Evolutionary conservation across 139 green algal genomes (phyloP).

Genomic region (Micractinium conductrix): DNA sequence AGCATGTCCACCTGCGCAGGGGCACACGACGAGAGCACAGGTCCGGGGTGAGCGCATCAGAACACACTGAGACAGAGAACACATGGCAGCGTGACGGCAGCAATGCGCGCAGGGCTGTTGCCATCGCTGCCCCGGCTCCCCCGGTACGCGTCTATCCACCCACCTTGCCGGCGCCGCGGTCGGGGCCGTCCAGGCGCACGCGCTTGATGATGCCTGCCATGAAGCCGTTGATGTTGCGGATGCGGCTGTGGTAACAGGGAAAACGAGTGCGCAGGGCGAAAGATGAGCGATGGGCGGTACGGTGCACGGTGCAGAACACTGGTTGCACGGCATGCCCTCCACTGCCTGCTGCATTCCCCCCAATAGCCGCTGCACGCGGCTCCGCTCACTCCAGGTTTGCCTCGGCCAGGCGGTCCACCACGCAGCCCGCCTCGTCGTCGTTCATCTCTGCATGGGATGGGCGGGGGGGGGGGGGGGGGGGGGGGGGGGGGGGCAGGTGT

Average conservation of each 20-base stretch:
- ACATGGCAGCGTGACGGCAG: too few species aligned
- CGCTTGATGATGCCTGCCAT: constrained; percentile 62
- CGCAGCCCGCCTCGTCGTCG: constrained; percentile 47
- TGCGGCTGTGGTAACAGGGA: constrained; percentile 16
- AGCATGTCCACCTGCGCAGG: constrained; percentile 62
- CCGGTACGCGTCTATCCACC: too few species aligned
- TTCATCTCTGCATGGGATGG: constrained; percentile 51
- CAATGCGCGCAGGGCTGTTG: too few species aligned
- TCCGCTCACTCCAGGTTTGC: constrained; percentile 48
- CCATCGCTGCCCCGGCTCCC: too few species aligned
- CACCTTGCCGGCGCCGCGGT: constrained; percentile 45
- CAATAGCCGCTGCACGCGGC: background rate
- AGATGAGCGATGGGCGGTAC: too few species aligned
- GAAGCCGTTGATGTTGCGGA: constrained; percentile 56
- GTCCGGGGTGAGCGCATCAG: too few species aligned
- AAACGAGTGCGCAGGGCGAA: background rate
- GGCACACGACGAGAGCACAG: too few species aligned
- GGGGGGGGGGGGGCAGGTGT: background rate
- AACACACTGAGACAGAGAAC: too few species aligned
- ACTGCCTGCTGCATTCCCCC: background rate
- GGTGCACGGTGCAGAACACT: too few species aligned
- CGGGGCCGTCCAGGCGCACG: constrained; percentile 58
- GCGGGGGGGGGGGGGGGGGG: background rate
- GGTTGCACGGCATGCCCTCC: background rate
- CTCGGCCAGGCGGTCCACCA: constrained; percentile 56